Evolutionary conservation across 371 early-diverging fungal genomes (phyloP).

Genomic region (Mortierella sp.): DNA sequence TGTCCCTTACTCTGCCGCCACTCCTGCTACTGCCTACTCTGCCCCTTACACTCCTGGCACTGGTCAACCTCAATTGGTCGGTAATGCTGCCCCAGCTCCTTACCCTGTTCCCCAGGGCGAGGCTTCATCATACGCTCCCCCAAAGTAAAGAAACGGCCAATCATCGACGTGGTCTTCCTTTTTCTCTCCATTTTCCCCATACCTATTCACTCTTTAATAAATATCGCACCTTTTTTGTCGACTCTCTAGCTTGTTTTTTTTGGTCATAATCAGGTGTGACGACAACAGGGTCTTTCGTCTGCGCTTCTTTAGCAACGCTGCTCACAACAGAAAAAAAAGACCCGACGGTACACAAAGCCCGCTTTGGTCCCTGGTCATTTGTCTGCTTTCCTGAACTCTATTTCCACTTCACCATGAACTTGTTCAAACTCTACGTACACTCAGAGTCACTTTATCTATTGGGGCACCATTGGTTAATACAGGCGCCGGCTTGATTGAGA

Average conservation of each 20-base stretch:
- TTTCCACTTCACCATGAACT: not conserved
- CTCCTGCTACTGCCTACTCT: slow-evolving; percentile 6
- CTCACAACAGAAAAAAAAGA: not conserved
- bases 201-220: not conserved
- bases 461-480: not conserved
- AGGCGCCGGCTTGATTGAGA: not conserved
- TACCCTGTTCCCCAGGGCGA: slow-evolving; percentile 55
- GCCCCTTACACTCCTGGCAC: slow-evolving; percentile 24
- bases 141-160: slow-evolving; percentile 18
- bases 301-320: not conserved
- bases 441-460: not conserved
- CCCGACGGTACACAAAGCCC: not conserved
- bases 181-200: not conserved
- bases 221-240: not conserved
- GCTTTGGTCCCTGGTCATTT: not conserved
- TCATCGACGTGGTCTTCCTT: not conserved
- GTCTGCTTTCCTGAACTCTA: not conserved
- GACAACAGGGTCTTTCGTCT: not conserved
- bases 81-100: slow-evolving; percentile 26
- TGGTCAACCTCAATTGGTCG: slow-evolving; percentile 17
- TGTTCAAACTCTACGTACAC: not conserved
- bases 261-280: too few relatives aligned
- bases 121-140: slow-evolving; percentile 39
- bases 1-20: not conserved
- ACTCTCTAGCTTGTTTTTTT: slow-evolving; percentile 7